Conservation (phyloP, 306 rosid species). For the Prunus campanulata region DNA sequence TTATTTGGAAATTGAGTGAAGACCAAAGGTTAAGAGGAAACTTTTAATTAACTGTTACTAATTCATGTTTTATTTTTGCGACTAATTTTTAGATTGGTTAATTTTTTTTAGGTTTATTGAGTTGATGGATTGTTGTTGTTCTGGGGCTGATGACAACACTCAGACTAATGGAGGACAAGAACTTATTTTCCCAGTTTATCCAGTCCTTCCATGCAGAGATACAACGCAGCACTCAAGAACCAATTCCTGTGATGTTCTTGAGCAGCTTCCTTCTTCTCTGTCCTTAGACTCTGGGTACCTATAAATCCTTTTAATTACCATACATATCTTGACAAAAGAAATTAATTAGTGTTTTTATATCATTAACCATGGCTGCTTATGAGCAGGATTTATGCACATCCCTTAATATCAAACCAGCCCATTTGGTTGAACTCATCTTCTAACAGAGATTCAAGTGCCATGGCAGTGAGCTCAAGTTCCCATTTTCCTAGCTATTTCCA, state of each 20-base stretch:
- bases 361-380: background rate
- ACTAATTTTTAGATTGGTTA: background rate
- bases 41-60: background rate
- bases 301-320: background rate
- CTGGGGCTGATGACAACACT: slow-evolving; percentile 59
- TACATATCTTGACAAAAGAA: too few relatives aligned
- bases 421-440: slow-evolving; percentile 61
- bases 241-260: slow-evolving; percentile 64
- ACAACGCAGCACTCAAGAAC: slow-evolving; percentile 58
- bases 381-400: slow-evolving; percentile 64
- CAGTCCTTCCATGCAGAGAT: slow-evolving; percentile 69
- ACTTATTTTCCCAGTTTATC: slow-evolving; percentile 54
- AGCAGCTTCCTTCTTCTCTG: slow-evolving; percentile 56
- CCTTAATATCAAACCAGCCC: slow-evolving; percentile 68
- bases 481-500: background rate
- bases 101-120: slow-evolving; percentile 57
- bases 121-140: slow-evolving; percentile 81
- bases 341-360: background rate
- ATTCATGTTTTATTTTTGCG: background rate
- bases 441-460: slow-evolving; percentile 33
- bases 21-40: slow-evolving; percentile 59
- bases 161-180: slow-evolving; percentile 56
- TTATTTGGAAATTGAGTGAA: slow-evolving; percentile 71
- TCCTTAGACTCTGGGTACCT: slow-evolving; percentile 71
- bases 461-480: slow-evolving; percentile 41